phyloP scores from a whole-genome alignment of 805 yeast genomes.

The Tetrapisispora arboricola region DNA sequence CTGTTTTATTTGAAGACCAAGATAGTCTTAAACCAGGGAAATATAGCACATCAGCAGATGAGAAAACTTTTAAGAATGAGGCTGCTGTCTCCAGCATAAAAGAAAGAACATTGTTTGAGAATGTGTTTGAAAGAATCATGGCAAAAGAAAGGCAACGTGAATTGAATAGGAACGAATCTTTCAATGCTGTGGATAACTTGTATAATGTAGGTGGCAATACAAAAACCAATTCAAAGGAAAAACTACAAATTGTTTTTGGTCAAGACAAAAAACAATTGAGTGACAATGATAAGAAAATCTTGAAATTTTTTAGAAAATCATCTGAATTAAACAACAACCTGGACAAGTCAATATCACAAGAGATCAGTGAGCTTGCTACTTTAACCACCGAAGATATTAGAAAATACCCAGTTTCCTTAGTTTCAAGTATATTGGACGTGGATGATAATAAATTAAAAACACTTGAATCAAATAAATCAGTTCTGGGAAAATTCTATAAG shows the following conservation, averaged over 20 bases:
- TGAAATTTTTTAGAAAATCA: conserved; percentile 11
- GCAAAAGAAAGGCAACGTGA: conserved; percentile 15
- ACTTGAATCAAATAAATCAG: background rate
- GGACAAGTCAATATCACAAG: conserved; percentile 5
- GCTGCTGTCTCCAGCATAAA: conserved; percentile 15
- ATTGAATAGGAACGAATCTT: background rate
- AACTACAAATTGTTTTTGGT: conserved; percentile 16
- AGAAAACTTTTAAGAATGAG: background rate
- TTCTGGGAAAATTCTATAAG: background rate
- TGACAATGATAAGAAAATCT: conserved; percentile 9
- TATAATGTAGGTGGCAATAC: background rate
- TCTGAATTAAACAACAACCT: conserved; percentile 2
- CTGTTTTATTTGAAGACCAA: background rate
- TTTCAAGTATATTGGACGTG: conserved; percentile 10
- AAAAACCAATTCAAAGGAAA: conserved; percentile 3
- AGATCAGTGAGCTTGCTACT: conserved; percentile 5
- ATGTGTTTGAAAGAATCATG: conserved; percentile 19
- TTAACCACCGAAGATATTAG: conserved; percentile 20
- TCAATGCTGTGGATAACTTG: background rate
- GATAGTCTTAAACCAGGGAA: background rate
- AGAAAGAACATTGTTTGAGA: conserved; percentile 20
- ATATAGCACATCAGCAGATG: background rate
- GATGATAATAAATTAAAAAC: conserved; percentile 1
- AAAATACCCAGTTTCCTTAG: conserved; percentile 17
- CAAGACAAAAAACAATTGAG: conserved; percentile 9